A percentile compares a stretch with the other conserved stretches of the same genome.
phyloP scores from a whole-genome alignment of 139 green algal species.

The Chlorella sp. region DNA sequence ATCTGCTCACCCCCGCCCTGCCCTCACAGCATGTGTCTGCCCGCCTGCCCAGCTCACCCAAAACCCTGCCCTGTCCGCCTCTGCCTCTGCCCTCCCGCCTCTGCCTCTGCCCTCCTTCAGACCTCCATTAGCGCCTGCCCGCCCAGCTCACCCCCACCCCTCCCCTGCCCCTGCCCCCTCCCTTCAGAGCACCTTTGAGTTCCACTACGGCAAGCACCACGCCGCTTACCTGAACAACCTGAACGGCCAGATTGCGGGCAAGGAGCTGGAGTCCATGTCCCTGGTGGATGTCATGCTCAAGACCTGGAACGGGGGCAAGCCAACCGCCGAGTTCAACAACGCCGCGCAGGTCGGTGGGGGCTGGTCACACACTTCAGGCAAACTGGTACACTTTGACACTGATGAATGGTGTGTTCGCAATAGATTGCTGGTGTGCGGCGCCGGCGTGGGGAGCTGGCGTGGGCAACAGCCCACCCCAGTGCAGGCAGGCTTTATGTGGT shows the following conservation, averaged over 20 bases:
- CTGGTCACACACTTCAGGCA: no score
- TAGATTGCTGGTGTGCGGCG: no score
- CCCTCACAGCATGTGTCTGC: no score
- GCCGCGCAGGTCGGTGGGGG: constrained; percentile 75
- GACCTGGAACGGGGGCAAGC: constrained; percentile 88
- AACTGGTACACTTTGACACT: no score
- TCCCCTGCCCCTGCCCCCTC: not conserved
- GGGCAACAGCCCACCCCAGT: no score
- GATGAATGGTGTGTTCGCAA: no score
- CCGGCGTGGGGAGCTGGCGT: no score
- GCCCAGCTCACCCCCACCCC: not conserved
- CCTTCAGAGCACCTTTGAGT: constrained; percentile 74
- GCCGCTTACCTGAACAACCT: constrained; percentile 90
- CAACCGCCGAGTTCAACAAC: constrained; percentile 95
- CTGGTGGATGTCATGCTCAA: constrained; percentile 88
- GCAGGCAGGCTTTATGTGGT: no score
- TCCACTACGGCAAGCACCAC: constrained; percentile 97
- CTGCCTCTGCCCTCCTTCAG: not conserved
- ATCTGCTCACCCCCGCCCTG: no score
- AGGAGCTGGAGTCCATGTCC: constrained; percentile 79
- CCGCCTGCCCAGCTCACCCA: no score
- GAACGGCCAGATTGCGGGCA: constrained; percentile 95
- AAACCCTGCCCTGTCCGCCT: no score
- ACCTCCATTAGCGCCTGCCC: not conserved
- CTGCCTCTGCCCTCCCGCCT: not conserved